Conservation (phyloP, 2,329 filamentous ascomycete species). For the Alternaria triticimaculans region DNA sequence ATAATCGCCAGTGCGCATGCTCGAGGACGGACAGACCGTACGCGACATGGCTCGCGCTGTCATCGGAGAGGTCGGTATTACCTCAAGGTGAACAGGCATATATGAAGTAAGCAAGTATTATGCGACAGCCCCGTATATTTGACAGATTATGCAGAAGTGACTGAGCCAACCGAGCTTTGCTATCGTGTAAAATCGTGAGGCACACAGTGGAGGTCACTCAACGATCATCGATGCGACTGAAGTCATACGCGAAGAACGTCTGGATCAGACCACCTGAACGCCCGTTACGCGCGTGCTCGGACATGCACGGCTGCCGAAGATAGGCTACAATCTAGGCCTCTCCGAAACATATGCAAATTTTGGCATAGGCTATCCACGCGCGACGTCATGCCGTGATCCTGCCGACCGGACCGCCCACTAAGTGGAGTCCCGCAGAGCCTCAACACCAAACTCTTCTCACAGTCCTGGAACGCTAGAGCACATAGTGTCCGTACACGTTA, state of each 20-base stretch:
- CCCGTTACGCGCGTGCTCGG: conserved; percentile 6
- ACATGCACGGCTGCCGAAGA: conserved; percentile 4
- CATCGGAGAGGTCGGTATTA: neutral
- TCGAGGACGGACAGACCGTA: neutral
- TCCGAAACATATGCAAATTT: conserved; percentile 3
- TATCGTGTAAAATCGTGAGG: neutral
- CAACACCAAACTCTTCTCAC: conserved; percentile 20
- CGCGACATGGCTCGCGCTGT: neutral
- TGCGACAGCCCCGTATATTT: neutral
- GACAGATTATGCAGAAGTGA: neutral
- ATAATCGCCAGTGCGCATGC: neutral
- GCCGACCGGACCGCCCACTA: conserved; percentile 12
- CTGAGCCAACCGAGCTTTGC: neutral
- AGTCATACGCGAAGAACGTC: neutral
- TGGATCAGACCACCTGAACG: conserved; percentile 8
- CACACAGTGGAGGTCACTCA: neutral
- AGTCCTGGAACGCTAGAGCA: conserved; percentile 13
- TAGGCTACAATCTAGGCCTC: neutral
- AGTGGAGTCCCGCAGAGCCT: conserved; percentile 31
- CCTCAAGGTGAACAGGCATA: neutral
- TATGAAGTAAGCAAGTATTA: neutral
- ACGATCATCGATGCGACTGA: conserved; percentile 1
- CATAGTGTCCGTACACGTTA: conserved; percentile 12
- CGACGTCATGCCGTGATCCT: conserved; percentile 14
- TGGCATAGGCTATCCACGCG: conserved; percentile 8